Percentiles rank a stretch among this genome's conserved stretches.
phyloP scores from a whole-genome alignment of 2,329 filamentous ascomycete genomes.

The Mycosphaerella sp. region DNA sequence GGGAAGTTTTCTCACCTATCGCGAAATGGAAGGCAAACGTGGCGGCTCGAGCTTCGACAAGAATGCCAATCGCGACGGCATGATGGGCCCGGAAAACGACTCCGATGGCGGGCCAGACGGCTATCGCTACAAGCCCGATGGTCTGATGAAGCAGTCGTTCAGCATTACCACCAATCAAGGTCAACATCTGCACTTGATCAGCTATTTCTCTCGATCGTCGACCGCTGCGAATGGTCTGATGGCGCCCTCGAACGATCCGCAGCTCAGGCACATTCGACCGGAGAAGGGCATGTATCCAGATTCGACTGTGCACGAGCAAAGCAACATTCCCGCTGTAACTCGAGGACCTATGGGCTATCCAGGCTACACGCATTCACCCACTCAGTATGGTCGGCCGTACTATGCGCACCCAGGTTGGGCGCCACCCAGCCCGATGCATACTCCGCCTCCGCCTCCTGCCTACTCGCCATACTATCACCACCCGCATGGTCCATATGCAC shows the following conservation, averaged over 20 bases:
- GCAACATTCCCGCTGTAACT: conserved; percentile 72
- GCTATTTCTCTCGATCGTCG: conserved; percentile 83
- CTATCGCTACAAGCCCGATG: conserved; percentile 91
- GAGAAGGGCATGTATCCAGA: conserved; percentile 96
- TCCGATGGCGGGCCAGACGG: conserved; percentile 74
- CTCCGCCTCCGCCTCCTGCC: conserved; percentile 32
- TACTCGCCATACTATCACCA: conserved; percentile 34
- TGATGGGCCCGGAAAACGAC: conserved; percentile 71
- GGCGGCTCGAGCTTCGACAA: conserved; percentile 62
- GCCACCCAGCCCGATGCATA: conserved; percentile 40
- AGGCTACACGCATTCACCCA: conserved; percentile 48
- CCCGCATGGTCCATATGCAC: conserved; percentile 24
- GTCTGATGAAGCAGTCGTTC: conserved; percentile 99
- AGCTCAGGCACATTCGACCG: conserved; percentile 73
- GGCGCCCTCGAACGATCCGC: conserved; percentile 74
- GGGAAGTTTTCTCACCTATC: conserved; percentile 92
- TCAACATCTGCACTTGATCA: conserved; percentile 94
- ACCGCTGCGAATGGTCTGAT: conserved; percentile 65
- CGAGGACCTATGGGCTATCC: conserved; percentile 61
- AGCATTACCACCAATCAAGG: conserved; percentile 89
- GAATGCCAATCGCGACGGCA: conserved; percentile 62
- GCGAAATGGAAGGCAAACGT: conserved; percentile 98
- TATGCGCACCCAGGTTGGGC: conserved; percentile 28
- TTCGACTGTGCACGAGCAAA: conserved; percentile 80
- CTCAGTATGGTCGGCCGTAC: conserved; percentile 35